phyloP scores from a whole-genome alignment of 208 protist species.

The Leptomonas pyrrhocoris region DNA sequence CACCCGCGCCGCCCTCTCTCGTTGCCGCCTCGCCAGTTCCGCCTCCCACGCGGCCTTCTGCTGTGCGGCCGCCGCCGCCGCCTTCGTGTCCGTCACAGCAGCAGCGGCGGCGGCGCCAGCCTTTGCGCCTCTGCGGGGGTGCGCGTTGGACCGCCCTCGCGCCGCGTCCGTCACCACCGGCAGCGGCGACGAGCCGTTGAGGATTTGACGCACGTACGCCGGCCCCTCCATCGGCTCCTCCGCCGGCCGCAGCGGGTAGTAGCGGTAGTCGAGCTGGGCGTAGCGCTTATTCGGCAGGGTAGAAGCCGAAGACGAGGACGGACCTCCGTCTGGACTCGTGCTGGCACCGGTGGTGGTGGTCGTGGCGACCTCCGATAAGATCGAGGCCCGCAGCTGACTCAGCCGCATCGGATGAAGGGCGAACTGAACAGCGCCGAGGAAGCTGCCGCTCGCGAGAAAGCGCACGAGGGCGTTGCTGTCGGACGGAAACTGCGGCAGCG shows the following conservation, averaged over 20 bases:
- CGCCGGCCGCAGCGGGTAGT: constrained; percentile 28
- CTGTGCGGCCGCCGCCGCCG: constrained; percentile 2
- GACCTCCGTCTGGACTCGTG: too few species aligned
- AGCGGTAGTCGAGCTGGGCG: constrained; percentile 33
- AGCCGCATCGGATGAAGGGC: constrained; percentile 7
- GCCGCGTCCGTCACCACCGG: constrained; percentile 20
- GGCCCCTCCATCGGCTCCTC: constrained; percentile 34
- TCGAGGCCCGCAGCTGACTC: constrained; percentile 3
- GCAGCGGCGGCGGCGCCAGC: neutral
- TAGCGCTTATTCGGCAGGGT: constrained; percentile 23
- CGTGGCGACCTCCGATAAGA: neutral
- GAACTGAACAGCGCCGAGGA: constrained; percentile 20
- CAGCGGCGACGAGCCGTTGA: constrained; percentile 30
- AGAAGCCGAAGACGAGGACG: neutral
- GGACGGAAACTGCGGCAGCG: constrained; percentile 34
- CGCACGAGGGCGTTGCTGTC: constrained; percentile 41
- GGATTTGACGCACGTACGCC: constrained; percentile 34
- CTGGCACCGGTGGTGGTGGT: neutral
- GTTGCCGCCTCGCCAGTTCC: constrained; percentile 29
- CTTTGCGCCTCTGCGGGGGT: neutral
- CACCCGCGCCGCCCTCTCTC: constrained; percentile 31
- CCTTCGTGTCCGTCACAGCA: neutral
- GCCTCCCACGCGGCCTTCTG: constrained; percentile 29
- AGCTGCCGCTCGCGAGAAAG: constrained; percentile 38
- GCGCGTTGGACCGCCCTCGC: neutral